phyloP scores from a whole-genome alignment of 306 rosid species.

The Dalbergia cochinchinensis region DNA sequence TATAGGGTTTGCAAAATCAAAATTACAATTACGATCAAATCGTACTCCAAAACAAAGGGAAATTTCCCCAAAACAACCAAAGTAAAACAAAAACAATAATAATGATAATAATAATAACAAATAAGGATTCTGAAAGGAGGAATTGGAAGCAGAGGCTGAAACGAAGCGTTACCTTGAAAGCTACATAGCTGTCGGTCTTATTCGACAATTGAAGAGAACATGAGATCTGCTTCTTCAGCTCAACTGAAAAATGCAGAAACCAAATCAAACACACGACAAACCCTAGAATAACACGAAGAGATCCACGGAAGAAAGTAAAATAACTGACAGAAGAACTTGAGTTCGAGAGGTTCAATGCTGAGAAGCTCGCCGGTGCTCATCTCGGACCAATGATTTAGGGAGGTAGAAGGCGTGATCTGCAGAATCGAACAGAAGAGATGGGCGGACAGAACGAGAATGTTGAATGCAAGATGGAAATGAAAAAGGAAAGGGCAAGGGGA shows the following conservation, averaged over 20 bases:
- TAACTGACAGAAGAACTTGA: slow-evolving; percentile 75
- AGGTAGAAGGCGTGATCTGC: slow-evolving; percentile 33
- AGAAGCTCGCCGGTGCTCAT: slow-evolving; percentile 93
- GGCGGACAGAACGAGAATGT: slow-evolving; percentile 59
- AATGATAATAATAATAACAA: too few relatives aligned
- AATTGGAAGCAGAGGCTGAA: slow-evolving; percentile 1
- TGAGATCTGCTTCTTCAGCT: slow-evolving; percentile 94
- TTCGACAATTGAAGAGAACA: slow-evolving; percentile 85
- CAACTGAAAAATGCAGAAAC: slow-evolving; percentile 60
- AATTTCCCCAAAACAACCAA: too few relatives aligned
- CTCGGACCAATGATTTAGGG: slow-evolving; percentile 38
- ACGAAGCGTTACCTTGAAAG: slow-evolving; percentile 76
- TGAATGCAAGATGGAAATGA: neutral
- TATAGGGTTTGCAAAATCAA: neutral
- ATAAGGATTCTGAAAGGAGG: slow-evolving; percentile 1
- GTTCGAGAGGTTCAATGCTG: slow-evolving; percentile 88
- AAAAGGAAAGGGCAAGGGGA: slow-evolving; percentile 18
- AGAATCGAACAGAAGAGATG: neutral
- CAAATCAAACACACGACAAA: slow-evolving; percentile 32
- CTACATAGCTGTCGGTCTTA: slow-evolving; percentile 83
- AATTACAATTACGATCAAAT: slow-evolving; percentile 10
- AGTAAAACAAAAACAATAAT: too few relatives aligned
- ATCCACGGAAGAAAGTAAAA: neutral
- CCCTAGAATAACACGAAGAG: slow-evolving; percentile 34
- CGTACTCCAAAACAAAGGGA: neutral